Evolutionary conservation across 768 basidiomycete genomes (phyloP).

Genomic region (Leccinum aurantiacum): DNA sequence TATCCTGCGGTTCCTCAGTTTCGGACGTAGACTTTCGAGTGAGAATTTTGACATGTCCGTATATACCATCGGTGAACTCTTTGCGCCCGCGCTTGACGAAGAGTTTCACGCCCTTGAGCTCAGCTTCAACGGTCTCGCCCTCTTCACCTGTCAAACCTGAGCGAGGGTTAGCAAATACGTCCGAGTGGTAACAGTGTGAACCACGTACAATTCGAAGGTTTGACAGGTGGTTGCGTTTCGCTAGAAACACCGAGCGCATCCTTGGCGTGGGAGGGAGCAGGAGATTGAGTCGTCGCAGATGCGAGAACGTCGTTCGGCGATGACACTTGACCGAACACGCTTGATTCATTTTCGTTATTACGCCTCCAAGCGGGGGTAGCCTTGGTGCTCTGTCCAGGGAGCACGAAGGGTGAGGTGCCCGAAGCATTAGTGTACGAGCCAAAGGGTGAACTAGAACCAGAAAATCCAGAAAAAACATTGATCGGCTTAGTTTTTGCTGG

Average conservation of each 20-base stretch:
- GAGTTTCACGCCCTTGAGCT: constrained; percentile 61
- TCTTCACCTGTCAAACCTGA: constrained; percentile 60
- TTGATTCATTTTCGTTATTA: constrained; percentile 8
- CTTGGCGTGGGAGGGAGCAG: constrained; percentile 2
- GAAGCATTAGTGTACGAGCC: constrained; percentile 28
- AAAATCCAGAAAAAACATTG: constrained; percentile 42
- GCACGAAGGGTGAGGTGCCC: constrained; percentile 25
- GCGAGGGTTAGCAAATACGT: constrained; percentile 2
- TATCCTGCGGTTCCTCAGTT: background rate
- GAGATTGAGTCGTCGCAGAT: background rate
- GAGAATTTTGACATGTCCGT: constrained; percentile 61
- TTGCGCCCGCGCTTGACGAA: constrained; percentile 41
- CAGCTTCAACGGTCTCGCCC: constrained; percentile 53
- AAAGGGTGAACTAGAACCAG: constrained; percentile 37
- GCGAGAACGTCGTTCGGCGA: constrained; percentile 22
- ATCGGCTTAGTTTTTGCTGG: constrained; percentile 9
- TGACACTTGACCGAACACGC: constrained; percentile 10
- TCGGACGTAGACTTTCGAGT: constrained; percentile 28
- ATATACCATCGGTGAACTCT: constrained; percentile 59
- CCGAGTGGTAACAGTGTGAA: background rate
- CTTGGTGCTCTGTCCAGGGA: constrained; percentile 15
- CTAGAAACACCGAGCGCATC: background rate
- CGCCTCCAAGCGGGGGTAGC: constrained; percentile 29
- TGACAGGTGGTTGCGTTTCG: background rate
- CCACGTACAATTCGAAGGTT: constrained; percentile 14